A percentile compares a stretch with the other conserved stretches of the same genome.
Evolutionary conservation across 495 filamentous ascomycete genomes (phyloP).

Genomic region (Lepidopterella palustris): DNA sequence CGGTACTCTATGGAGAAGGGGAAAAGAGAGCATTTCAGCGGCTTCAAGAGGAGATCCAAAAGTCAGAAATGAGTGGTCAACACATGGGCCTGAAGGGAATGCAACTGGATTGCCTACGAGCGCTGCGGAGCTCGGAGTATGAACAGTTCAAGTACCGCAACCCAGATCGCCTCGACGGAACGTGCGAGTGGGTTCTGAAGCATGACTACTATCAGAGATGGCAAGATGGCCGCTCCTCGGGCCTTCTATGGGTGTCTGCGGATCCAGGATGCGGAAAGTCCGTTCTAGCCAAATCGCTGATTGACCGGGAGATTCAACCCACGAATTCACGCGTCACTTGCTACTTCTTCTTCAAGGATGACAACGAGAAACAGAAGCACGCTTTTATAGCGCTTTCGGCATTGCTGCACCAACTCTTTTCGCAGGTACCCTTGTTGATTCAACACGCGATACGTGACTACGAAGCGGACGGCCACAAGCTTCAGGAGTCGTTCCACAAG

Average conservation of each 20-base stretch:
- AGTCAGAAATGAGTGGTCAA: background rate
- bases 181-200: background rate
- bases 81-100: background rate
- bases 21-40: conserved; percentile 1
- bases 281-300: conserved; percentile 5
- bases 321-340: background rate
- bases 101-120: background rate
- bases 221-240: background rate
- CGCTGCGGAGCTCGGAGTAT: conserved; percentile 45
- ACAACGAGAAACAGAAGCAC: background rate
- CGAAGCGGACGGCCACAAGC: background rate
- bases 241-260: conserved; percentile 5
- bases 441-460: background rate
- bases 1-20: conserved; percentile 9
- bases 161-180: background rate
- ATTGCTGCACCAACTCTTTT: conserved; percentile 2
- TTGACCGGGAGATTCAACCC: background rate
- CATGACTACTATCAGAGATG: background rate
- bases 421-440: background rate
- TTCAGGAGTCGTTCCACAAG: background rate
- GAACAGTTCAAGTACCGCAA: conserved; percentile 36
- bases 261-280: conserved; percentile 9
- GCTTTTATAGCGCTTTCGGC: background rate
- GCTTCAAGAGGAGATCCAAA: conserved; percentile 5
- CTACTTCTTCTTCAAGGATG: conserved; percentile 16